Conservation (phyloP, 78 protist species). For the Dictyostelium purpureum region DNA sequence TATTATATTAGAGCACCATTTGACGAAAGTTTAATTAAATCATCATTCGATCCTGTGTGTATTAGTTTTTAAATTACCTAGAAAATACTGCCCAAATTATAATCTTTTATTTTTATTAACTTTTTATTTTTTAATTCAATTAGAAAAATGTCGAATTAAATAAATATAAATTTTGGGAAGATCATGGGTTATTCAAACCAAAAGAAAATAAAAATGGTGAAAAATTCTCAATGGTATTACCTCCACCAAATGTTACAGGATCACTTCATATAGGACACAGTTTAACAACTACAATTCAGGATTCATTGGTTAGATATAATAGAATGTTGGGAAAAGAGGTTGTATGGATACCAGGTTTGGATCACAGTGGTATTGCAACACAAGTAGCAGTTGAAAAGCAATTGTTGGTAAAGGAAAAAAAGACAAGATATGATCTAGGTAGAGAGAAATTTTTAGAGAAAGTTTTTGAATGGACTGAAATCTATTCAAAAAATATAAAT, state of each 20-base stretch:
- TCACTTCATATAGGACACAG: conserved; percentile 98
- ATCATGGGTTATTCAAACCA: conserved; percentile 64
- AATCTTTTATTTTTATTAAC: too few species aligned
- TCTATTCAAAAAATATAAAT: conserved; percentile 81
- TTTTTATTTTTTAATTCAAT: background rate
- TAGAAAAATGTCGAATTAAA: conserved; percentile 33
- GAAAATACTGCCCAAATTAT: too few species aligned
- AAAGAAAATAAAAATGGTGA: background rate
- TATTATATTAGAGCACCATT: conserved; percentile 14
- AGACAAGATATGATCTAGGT: conserved; percentile 82
- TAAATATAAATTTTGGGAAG: conserved; percentile 73
- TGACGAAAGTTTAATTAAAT: conserved; percentile 21
- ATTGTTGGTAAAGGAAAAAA: conserved; percentile 4
- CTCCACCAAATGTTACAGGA: conserved; percentile 99
- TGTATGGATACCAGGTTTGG: conserved; percentile 96
- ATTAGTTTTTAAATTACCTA: background rate
- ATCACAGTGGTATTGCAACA: conserved; percentile 99
- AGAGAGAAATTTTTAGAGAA: conserved; percentile 80
- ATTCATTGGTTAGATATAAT: conserved; percentile 81
- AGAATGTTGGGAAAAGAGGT: conserved; percentile 89
- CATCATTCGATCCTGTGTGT: conserved; percentile 47
- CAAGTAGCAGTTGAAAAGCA: conserved; percentile 91
- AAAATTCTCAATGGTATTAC: conserved; percentile 88
- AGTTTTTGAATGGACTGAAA: conserved; percentile 93
- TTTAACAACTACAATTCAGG: conserved; percentile 89